These are phyloP conservation scores for Yamadazyma insecticola DNA, from an alignment of 805 yeast species.

Conservation along the genomic window DNA sequence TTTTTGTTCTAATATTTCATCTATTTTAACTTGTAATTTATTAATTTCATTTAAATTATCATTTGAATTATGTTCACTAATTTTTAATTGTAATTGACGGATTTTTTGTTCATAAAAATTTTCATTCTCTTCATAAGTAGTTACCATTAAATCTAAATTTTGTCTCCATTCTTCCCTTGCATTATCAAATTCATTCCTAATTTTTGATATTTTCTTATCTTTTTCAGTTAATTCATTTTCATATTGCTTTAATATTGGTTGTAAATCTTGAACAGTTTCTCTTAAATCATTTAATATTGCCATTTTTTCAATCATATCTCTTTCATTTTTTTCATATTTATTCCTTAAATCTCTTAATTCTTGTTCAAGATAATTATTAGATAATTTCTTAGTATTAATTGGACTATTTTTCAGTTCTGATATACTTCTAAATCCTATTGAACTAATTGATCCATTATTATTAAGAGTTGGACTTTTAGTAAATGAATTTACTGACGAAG, in stretches of 20 bases:
- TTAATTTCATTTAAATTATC: neutral
- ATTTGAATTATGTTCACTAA: slow-evolving; percentile 5
- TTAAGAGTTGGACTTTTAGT: neutral
- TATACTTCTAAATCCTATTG: no score
- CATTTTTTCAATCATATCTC: slow-evolving; percentile 38
- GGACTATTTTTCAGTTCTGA: neutral
- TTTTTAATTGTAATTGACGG: slow-evolving; percentile 22
- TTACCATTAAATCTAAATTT: slow-evolving; percentile 51
- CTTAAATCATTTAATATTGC: slow-evolving; percentile 46
- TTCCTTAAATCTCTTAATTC: slow-evolving; percentile 14
- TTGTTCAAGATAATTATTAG: slow-evolving; percentile 8
- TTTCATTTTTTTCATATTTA: slow-evolving; percentile 20
- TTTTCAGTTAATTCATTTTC: slow-evolving; percentile 38
- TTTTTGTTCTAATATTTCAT: neutral
- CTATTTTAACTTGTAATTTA: slow-evolving; percentile 1
- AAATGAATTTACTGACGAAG: slow-evolving; percentile 2
- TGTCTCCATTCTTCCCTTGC: slow-evolving; percentile 59
- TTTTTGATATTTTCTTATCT: slow-evolving; percentile 43
- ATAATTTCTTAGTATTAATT: neutral
- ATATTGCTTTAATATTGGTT: slow-evolving; percentile 43
- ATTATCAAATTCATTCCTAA: slow-evolving; percentile 44
- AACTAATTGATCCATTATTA: no score
- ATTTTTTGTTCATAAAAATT: slow-evolving; percentile 44
- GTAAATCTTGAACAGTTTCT: slow-evolving; percentile 44
- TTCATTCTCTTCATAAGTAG: slow-evolving; percentile 54